Base-by-base conservation (phyloP, 2,329 filamentous ascomycete genomes). In the Sarocladium strictum region DNA sequence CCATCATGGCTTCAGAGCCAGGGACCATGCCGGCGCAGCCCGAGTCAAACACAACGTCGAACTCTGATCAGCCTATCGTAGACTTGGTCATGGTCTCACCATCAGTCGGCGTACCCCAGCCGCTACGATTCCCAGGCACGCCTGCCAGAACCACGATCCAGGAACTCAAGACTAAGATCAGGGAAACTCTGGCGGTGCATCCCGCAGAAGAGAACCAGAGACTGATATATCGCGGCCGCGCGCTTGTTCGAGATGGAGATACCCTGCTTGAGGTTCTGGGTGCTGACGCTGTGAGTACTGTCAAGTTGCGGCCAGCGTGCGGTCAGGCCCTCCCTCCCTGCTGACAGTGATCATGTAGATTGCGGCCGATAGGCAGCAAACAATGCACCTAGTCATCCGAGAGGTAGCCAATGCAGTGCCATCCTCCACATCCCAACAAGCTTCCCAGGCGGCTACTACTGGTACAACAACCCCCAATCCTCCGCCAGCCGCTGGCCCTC, bases 161-260 rank as follows among this genome's bases (percentile, higher is more conserved):
- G 55, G 70, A 83, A 64, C 68, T 86, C 32, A 85, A 85, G 64
- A 75, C 76, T 41, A 79, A 71, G 63, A 83, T 86, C 56, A 77
- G 80, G 29, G 72, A 81, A 60, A 63, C 66, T 3, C 64, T 85
- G 40, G 67, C 73, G 23, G 65, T 76, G 43, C 76, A 73, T 53
- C 81, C 81, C 3, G 61, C 73, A 15, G 74, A 82, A 57, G 75
- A 81, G 32, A 73, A 77, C 32, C 80, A 85, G 64, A 74, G 83
- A 40, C 67, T 86, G 56, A 86, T 86, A 35, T 77, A 85, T 61
- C 73, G 78, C 40, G 83, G 83, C 1, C 77, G 81, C 33, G 72
- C 83, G 47, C 68, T 86, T 49, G 65, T 72, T 27, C 75, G 75
- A 51, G 80, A 84, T 35, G 67, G 69, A 11, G 79, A 83, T 55